These are phyloP conservation scores for Decorospora gaudefroyi DNA, from an alignment of 2,329 filamentous ascomycete species.

Conservation along the genomic window DNA sequence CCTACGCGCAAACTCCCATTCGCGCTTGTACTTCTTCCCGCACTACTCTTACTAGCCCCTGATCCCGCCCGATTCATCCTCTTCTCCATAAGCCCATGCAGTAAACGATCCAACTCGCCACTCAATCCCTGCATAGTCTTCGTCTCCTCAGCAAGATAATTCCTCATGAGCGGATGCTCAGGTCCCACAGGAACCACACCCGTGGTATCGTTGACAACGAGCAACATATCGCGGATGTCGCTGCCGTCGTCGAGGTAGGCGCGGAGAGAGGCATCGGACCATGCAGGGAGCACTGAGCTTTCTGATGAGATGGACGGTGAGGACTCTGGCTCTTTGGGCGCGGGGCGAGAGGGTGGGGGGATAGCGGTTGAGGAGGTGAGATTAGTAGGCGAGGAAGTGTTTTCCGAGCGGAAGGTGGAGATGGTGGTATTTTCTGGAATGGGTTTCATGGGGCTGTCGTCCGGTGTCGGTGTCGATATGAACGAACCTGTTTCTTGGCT, in stretches of 20 bases:
- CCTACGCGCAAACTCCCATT: slow-evolving; percentile 14
- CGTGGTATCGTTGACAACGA: slow-evolving; percentile 90
- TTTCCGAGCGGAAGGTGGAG: slow-evolving; percentile 22
- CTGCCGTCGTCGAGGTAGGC: slow-evolving; percentile 89
- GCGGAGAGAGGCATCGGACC: slow-evolving; percentile 84
- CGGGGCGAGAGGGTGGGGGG: slow-evolving; percentile 44
- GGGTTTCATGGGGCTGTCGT: slow-evolving; percentile 39
- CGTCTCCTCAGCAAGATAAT: slow-evolving; percentile 84
- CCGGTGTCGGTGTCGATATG: slow-evolving; percentile 43
- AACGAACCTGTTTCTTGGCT: slow-evolving; percentile 62
- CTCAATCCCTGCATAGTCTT: slow-evolving; percentile 85
- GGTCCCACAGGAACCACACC: slow-evolving; percentile 76
- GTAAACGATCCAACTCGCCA: slow-evolving; percentile 83
- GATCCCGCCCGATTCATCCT: slow-evolving; percentile 40
- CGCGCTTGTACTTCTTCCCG: slow-evolving; percentile 11
- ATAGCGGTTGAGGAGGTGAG: slow-evolving; percentile 24
- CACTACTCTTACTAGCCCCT: slow-evolving; percentile 18
- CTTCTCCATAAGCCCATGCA: slow-evolving; percentile 73
- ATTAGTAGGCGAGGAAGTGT: slow-evolving; percentile 31
- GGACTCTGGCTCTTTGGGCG: slow-evolving; percentile 37
- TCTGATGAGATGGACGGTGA: slow-evolving; percentile 42
- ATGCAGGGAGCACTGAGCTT: slow-evolving; percentile 65
- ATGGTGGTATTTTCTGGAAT: slow-evolving; percentile 33
- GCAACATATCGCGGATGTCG: slow-evolving; percentile 85
- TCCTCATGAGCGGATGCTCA: slow-evolving; percentile 83